Base-by-base conservation (phyloP, 163 green algal genomes). In the Volvox carteri region DNA sequence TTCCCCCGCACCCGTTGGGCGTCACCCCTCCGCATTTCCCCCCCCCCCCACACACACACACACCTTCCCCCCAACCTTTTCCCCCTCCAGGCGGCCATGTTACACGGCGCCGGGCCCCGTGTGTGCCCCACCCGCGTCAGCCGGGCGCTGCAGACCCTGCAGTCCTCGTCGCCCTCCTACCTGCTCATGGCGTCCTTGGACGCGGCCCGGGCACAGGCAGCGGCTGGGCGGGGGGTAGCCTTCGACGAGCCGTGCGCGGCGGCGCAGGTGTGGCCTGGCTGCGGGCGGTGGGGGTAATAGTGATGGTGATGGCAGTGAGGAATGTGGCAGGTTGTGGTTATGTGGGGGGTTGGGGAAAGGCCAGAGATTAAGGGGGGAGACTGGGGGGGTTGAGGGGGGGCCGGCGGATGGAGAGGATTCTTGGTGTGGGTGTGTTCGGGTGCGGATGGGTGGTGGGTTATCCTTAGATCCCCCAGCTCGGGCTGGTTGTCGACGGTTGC, bases 81-180 rank as follows among this genome's bases (percentile, higher is more conserved):
- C 23, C 11, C 12, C 25, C 11, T 92, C 5, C 97, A 98, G 94
- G 90, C 94, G 0, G 94, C 95, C 33, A 97, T 98, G 95, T 93
- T 98, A 67, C 96, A 98, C 75, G 21, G 88, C 2, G 19, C 70
- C 28, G 92, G 95, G 5, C 2, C 7, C 0, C 78, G 46, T 0
- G 92, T 96, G 41, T 25, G 58, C 28, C 33, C 28, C 4, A 39
- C 70, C 1, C 76, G 91, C 2, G 48, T 96, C 35, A 86, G 86
- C 19, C 65, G 78, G 16, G 88, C 91, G 28, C 93, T 98, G 67
- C 94, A 96, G 92, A 86, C 91, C 42, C 91, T 97, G 81, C 96
- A 99, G 93, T 96, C 94, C 28, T 98, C 97, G 25, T 97, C 93
- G 70, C 97, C 97, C 11, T 98, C 93, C 90, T 99, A 99, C 90